Percentiles rank a stretch among this genome's conserved stretches.
Conservation (phyloP, 352 stramenopile species). For the Phytophthora megakarya region DNA sequence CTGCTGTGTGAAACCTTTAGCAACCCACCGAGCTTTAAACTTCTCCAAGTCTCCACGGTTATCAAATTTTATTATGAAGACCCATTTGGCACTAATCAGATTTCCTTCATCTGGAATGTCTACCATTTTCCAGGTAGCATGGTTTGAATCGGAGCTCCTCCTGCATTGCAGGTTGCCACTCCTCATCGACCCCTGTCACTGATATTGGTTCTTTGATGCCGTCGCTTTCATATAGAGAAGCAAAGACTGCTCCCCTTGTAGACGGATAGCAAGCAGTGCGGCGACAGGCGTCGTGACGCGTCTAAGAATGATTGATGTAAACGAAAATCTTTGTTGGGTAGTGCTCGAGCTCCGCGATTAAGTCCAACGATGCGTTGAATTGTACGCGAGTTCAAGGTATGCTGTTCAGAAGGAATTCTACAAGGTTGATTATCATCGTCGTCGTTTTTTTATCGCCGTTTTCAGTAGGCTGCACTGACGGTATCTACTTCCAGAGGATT, state of each 20-base stretch:
- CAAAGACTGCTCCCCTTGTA: too few relatives aligned
- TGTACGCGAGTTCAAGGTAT: neutral
- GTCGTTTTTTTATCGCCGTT: neutral
- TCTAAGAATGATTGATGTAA: slow-evolving; percentile 3
- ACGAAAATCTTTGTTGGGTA: neutral
- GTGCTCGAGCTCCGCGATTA: neutral
- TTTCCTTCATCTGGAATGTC: neutral
- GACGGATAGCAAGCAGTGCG: too few relatives aligned
- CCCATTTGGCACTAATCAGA: slow-evolving; percentile 7
- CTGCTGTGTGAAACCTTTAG: neutral
- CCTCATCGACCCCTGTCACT: too few relatives aligned
- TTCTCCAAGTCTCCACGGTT: slow-evolving; percentile 2
- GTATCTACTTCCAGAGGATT: neutral
- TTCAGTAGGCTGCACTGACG: too few relatives aligned
- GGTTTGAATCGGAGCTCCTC: too few relatives aligned
- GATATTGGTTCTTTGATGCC: too few relatives aligned
- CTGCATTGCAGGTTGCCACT: too few relatives aligned
- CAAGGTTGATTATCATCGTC: neutral
- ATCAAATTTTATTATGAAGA: slow-evolving; percentile 11
- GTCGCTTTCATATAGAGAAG: too few relatives aligned
- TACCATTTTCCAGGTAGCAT: slow-evolving; percentile 1
- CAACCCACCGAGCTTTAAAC: slow-evolving; percentile 5
- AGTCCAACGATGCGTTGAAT: slow-evolving; percentile 1
- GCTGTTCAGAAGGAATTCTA: neutral
- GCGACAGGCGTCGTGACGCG: neutral